These are phyloP conservation scores for Ciborinia camelliae DNA, from an alignment of 2,329 filamentous ascomycete species.

Conservation along the genomic window DNA sequence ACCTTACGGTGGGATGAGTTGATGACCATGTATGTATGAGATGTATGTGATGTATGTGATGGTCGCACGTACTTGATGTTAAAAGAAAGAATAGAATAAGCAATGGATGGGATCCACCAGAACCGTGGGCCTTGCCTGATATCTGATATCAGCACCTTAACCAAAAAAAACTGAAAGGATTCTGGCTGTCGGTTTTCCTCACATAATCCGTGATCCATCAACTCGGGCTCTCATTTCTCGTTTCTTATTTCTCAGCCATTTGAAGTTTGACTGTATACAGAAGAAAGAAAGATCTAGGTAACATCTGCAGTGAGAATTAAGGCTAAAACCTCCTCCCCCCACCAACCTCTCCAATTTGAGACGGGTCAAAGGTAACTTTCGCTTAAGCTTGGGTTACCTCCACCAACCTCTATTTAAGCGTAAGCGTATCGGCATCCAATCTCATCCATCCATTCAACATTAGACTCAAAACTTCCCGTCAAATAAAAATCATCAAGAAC, in stretches of 20 bases:
- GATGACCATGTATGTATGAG: not conserved
- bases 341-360: not conserved
- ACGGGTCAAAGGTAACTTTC: not conserved
- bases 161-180: not conserved
- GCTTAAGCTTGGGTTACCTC: slow-evolving; percentile 3
- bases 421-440: slow-evolving; percentile 8
- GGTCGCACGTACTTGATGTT: not conserved
- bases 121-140: slow-evolving; percentile 1
- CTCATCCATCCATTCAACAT: not conserved
- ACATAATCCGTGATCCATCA: not conserved
- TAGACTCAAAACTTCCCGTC: not conserved
- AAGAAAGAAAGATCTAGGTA: not conserved
- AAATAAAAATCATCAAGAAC: not conserved
- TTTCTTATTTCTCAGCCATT: not conserved
- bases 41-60: not conserved
- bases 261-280: not conserved
- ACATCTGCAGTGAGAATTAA: not conserved
- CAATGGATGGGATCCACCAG: no score
- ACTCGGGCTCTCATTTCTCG: not conserved
- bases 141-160: slow-evolving; percentile 13
- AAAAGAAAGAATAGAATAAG: not conserved
- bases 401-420: slow-evolving; percentile 4
- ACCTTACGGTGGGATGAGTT: not conserved
- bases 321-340: not conserved
- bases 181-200: not conserved